phyloP scores from a whole-genome alignment of 495 filamentous ascomycete species.

The Sabuloglossum arenarium region DNA sequence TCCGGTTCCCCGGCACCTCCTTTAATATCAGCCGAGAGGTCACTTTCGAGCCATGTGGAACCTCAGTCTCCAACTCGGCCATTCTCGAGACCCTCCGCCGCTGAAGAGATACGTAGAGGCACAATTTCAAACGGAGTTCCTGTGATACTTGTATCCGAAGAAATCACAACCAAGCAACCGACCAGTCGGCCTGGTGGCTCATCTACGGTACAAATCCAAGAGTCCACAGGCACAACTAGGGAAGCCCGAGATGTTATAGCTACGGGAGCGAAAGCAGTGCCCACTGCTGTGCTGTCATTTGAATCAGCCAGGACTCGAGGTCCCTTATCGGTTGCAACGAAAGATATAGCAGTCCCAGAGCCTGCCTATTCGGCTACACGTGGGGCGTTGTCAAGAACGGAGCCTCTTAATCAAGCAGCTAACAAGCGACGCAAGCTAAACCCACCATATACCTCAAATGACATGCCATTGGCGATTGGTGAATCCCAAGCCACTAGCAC shows the following conservation, averaged over 20 bases:
- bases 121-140: background rate
- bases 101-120: background rate
- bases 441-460: background rate
- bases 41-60: background rate
- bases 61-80: conserved; percentile 4
- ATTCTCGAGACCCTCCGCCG: background rate
- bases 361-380: background rate
- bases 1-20: background rate
- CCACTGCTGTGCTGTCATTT: background rate
- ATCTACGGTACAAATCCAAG: background rate
- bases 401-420: background rate
- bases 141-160: background rate
- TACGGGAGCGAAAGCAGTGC: background rate
- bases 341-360: background rate
- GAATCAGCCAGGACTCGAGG: background rate
- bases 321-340: background rate
- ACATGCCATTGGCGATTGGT: background rate
- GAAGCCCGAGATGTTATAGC: background rate
- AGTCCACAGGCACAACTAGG: background rate
- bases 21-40: background rate
- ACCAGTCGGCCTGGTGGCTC: background rate
- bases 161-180: background rate
- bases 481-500: background rate
- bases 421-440: background rate
- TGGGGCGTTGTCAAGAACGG: background rate